These are phyloP conservation scores for Rhodotorula sp. DNA, from an alignment of 1,284 basidiomycete species.

Conservation along the genomic window DNA sequence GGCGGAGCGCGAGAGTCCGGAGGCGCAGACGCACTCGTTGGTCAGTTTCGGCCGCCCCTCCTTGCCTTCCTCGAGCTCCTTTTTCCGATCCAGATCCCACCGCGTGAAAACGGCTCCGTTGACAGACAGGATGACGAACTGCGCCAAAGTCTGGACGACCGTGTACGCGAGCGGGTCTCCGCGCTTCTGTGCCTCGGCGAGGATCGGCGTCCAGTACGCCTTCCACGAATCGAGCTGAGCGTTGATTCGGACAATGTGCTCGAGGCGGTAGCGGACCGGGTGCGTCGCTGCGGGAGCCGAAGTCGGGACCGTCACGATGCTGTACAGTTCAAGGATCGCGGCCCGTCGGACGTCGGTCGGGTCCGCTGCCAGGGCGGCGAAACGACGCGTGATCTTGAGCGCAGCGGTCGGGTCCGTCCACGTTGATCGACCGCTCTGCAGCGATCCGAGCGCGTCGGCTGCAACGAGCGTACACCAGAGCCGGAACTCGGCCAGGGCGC, in stretches of 20 bases:
- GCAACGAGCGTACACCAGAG: constrained; percentile 25
- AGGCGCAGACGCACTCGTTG: constrained; percentile 16
- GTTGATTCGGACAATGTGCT: constrained; percentile 31
- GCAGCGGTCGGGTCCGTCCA: constrained; percentile 30
- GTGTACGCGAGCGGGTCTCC: constrained; percentile 38
- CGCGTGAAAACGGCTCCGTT: constrained; percentile 30
- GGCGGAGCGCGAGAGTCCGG: too few species aligned
- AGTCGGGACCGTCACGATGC: constrained; percentile 27
- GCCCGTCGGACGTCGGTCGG: constrained; percentile 35
- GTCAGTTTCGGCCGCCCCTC: constrained; percentile 29
- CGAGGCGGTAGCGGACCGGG: constrained; percentile 32
- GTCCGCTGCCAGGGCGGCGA: constrained; percentile 18
- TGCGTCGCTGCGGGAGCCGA: constrained; percentile 6
- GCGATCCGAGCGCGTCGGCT: constrained; percentile 28
- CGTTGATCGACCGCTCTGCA: constrained; percentile 27
- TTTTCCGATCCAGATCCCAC: constrained; percentile 30
- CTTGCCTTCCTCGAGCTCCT: constrained; percentile 27
- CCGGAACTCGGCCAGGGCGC: constrained; percentile 21
- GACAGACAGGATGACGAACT: constrained; percentile 31
- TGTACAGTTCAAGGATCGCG: constrained; percentile 30
- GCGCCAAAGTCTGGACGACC: constrained; percentile 18
- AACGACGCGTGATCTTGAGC: constrained; percentile 18
- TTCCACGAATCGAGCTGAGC: constrained; percentile 30
- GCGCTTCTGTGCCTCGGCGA: constrained; percentile 23
- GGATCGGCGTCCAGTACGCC: constrained; percentile 30